Evolutionary conservation across 140 eudicot genomes (phyloP), one percentile per base, ranked within the genome.

Genomic region (Erigeron philadelphicus): DNA sequence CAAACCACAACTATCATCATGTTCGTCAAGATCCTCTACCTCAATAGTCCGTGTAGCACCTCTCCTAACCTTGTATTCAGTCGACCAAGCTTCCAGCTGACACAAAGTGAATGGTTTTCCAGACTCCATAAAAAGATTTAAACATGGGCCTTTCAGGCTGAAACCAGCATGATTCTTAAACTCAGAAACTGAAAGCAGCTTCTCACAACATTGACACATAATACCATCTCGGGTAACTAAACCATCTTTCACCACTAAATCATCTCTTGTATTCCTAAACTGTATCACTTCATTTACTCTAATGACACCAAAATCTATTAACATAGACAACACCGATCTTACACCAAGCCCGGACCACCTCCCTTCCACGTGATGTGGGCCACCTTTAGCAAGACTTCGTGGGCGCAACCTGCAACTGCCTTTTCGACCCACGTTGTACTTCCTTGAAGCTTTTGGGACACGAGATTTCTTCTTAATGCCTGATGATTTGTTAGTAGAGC

Each of bases 71-170:
- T 89, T 89, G 82, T 93, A 93, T 78, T 89, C 99, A 76, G 84
- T 87, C 31, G 99, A 93, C 99, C 99, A 93, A 58, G 99, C 99
- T 78, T 89, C 95, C 62, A 93, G 95, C 84, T 86, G 93, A 82
- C 95, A 85, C 68, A 87, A 72, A 67, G 95, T 87, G 56, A 83
- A 87, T 11, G 95, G 81, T 81, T 87, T 89, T 53, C 97, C 95
- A 35, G 87, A 78, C 66, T 85, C 97, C 94, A 89, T 78, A 73
- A 83, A 86, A 66, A 93, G 94, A 83, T 93, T 89, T 69, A 78
- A 72, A 66, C 96, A 89, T 5, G 95, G 94, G 64, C 87, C 83
- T 65, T 78, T 80, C 64, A 63, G 74, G 78, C 57, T 81, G 68
- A 89, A 87, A 73, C 95, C 99, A 75, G 96, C 84, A 80, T 93